Evolutionary conservation across 2,329 filamentous ascomycete species (phyloP).

Genomic region (Thelonectria discophora): DNA sequence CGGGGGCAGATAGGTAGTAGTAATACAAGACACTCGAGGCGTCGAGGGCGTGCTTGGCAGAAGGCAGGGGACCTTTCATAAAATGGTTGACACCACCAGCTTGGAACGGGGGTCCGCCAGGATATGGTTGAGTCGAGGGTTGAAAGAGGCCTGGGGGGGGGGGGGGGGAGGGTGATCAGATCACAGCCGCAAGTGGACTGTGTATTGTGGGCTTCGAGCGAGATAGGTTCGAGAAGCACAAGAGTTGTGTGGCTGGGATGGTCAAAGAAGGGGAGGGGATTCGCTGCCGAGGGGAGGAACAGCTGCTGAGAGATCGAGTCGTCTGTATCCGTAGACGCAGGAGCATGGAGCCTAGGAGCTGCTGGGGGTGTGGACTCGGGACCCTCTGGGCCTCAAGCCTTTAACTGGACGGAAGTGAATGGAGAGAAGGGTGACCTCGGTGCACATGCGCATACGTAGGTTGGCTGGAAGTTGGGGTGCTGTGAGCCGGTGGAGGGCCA

Average conservation of each 20-base stretch:
- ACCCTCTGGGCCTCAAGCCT: constrained; percentile 26
- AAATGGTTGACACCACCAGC: constrained; percentile 24
- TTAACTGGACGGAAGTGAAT: constrained; percentile 29
- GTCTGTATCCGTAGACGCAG: constrained; percentile 18
- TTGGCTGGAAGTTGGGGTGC: constrained; percentile 16
- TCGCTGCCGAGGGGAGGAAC: neutral
- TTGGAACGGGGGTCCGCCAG: constrained; percentile 18
- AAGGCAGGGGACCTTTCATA: constrained; percentile 16
- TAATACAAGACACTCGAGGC: constrained; percentile 22
- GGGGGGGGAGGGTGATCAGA: constrained; percentile 14
- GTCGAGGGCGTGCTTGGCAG: constrained; percentile 20
- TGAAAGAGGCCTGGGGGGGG: constrained; percentile 8
- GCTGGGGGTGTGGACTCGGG: constrained; percentile 29
- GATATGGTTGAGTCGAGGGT: constrained; percentile 8
- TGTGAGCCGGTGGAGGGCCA: constrained; percentile 15
- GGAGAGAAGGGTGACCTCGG: constrained; percentile 33
- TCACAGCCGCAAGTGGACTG: constrained; percentile 18
- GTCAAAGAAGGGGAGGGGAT: constrained; percentile 3
- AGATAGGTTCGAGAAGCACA: constrained; percentile 3
- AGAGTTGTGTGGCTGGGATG: neutral
- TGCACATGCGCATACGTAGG: constrained; percentile 35
- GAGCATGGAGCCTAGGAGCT: constrained; percentile 12
- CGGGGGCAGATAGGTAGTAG: constrained; percentile 21
- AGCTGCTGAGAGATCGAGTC: constrained; percentile 15
- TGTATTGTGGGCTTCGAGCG: constrained; percentile 2